Conservation (phyloP, 2,329 filamentous ascomycete genomes). For the Talaromyces atroroseus region DNA sequence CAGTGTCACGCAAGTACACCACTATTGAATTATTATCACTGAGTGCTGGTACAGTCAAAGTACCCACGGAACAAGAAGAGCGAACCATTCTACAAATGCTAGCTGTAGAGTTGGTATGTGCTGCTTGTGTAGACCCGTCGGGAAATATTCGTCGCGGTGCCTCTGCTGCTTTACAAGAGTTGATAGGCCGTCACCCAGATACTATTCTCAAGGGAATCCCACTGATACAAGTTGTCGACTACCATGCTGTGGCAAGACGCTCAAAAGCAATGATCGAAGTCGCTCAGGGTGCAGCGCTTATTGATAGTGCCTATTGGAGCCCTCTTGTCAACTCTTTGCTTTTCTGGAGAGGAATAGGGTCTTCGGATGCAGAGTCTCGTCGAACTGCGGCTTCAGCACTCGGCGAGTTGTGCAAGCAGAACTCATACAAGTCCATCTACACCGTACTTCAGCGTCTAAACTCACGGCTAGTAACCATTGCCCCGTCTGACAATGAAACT, state of each 20-base stretch:
- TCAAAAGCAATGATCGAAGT: conserved; percentile 76
- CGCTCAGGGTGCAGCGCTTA: conserved; percentile 59
- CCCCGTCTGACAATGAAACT: conserved; percentile 36
- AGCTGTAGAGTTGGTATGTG: conserved; percentile 72
- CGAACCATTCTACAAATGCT: conserved; percentile 63
- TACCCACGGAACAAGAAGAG: conserved; percentile 23
- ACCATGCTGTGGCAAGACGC: conserved; percentile 84
- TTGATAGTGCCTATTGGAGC: conserved; percentile 61
- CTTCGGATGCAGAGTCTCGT: conserved; percentile 68
- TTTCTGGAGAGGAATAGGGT: conserved; percentile 82
- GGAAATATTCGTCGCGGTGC: conserved; percentile 91
- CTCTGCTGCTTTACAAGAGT: conserved; percentile 87
- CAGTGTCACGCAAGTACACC: conserved; percentile 77
- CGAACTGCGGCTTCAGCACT: conserved; percentile 66
- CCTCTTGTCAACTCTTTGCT: conserved; percentile 66
- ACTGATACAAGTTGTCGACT: conserved; percentile 86
- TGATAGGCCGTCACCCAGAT: conserved; percentile 88
- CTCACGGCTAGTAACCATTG: conserved; percentile 31
- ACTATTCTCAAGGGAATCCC: conserved; percentile 74
- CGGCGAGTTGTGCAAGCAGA: conserved; percentile 43
- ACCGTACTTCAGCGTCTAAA: conserved; percentile 30
- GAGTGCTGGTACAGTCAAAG: conserved; percentile 31
- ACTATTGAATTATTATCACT: conserved; percentile 69
- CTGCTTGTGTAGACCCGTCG: conserved; percentile 79
- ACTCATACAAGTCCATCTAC: conserved; percentile 25